A percentile compares a stretch with the other conserved stretches of the same genome.
These are phyloP conservation scores for Moelleriella libera DNA, from an alignment of 2,329 filamentous ascomycete species.

Conservation along the genomic window DNA sequence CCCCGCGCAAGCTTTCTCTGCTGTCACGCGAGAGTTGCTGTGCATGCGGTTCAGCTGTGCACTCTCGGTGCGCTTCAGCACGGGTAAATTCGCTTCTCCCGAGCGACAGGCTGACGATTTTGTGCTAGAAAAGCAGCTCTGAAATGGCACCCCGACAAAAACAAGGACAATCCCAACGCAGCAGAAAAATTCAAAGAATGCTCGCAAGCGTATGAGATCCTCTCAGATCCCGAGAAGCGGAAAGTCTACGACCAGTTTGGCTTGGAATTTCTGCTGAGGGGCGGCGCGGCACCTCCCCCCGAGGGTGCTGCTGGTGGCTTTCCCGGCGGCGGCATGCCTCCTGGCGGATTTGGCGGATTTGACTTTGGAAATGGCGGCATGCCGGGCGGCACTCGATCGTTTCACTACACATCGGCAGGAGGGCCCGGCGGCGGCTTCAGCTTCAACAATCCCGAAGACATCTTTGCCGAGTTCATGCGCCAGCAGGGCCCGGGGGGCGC, in stretches of 20 bases:
- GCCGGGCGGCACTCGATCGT: conserved; percentile 36
- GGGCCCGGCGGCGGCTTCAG: conserved; percentile 50
- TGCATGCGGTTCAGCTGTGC: no score
- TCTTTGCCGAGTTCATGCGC: conserved; percentile 76
- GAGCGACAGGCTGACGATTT: conserved; percentile 18
- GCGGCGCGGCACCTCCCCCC: conserved; percentile 55
- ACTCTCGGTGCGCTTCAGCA: no score
- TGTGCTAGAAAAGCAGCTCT: conserved; percentile 62
- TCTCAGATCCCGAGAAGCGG: conserved; percentile 92
- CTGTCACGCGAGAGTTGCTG: not conserved
- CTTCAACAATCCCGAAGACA: conserved; percentile 71
- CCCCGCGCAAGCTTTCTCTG: not conserved
- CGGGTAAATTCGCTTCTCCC: no score
- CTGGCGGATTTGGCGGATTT: conserved; percentile 36
- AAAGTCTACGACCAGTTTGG: conserved; percentile 92
- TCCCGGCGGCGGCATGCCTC: conserved; percentile 41
- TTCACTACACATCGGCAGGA: conserved; percentile 48
- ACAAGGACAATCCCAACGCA: conserved; percentile 76
- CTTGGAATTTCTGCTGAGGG: conserved; percentile 79
- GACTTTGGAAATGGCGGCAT: conserved; percentile 34
- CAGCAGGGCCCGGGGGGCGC: conserved; percentile 20
- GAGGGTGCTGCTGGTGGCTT: conserved; percentile 39
- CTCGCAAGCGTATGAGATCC: conserved; percentile 94
- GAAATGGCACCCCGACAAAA: conserved; percentile 96
- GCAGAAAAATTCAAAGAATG: conserved; percentile 96